Evolutionary conservation across 345 rosid genomes (phyloP).

Genomic region (Euphorbia tirucalli): DNA sequence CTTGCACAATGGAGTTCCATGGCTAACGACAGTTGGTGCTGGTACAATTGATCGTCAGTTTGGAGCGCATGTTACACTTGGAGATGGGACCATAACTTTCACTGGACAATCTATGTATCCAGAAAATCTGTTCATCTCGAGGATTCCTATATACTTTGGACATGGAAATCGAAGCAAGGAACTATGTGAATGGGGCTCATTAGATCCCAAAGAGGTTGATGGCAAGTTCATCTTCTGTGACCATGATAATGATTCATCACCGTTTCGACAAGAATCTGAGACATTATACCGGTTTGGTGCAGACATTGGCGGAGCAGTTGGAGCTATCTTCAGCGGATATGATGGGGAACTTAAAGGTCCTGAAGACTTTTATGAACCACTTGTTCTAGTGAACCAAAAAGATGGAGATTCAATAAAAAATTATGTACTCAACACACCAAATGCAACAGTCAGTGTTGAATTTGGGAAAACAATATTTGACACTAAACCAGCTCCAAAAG

Average conservation of each 20-base stretch:
- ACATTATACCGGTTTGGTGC: conserved; percentile 8
- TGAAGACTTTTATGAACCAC: conserved; percentile 24
- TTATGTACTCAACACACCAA: conserved; percentile 17
- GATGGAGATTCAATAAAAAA: conserved; percentile 30
- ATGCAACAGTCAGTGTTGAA: conserved; percentile 26
- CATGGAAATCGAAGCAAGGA: conserved; percentile 43
- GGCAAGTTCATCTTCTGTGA: conserved; percentile 45
- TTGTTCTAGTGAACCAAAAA: conserved; percentile 18
- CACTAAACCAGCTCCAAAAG: conserved; percentile 41
- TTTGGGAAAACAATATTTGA: conserved; percentile 34
- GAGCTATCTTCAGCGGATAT: conserved; percentile 36
- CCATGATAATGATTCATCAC: conserved; percentile 3
- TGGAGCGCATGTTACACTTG: conserved; percentile 29
- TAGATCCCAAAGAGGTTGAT: conserved; percentile 32
- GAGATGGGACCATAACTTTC: conserved; percentile 17
- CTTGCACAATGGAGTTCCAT: conserved; percentile 39
- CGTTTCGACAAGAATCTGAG: conserved; percentile 7
- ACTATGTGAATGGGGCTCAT: conserved; percentile 21
- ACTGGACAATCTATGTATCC: conserved; percentile 39
- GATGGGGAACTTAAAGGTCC: conserved; percentile 16
- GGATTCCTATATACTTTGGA: conserved; percentile 40
- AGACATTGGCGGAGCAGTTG: conserved; percentile 31
- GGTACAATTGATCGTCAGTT: conserved; percentile 40
- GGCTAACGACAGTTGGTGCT: conserved; percentile 44
- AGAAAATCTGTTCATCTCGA: conserved; percentile 29